Evolutionary conservation across 768 basidiomycete genomes (phyloP), one percentile per base, ranked within the genome.

Genomic region (Auricularia cornea): DNA sequence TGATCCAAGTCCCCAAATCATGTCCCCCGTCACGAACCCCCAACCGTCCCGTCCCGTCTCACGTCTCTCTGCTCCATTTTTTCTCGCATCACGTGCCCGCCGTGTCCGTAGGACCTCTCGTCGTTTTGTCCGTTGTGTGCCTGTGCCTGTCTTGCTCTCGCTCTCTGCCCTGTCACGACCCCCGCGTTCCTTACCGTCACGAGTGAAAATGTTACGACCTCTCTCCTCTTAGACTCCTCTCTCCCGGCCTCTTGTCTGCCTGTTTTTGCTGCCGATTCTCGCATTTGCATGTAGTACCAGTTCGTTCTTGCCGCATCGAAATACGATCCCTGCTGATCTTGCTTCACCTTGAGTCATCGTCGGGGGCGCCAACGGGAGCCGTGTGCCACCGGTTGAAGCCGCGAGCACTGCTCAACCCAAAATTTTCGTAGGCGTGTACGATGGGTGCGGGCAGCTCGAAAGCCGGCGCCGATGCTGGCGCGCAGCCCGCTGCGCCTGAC

Each of bases 401-500:
- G 54, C 16, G 28, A 26, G 26, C 23, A 12, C 6, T 48, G 23
- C 28, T 28, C 26, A 14, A 10, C 30, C 11, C 28, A 30, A 26
- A 16, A 29, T 30, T 26, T 30, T 57, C 54, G 16, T 30, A 3
- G 11, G 26, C 28, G 20, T 10, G 54, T 6, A 8, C 23, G 0
- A 57, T 57, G 54, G 54, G 54, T 26, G 54, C 54, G 54, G 26
- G 26, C 8, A 20, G 54, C 54, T 57, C 54, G 54, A 31, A 31
- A 26, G 6, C 28, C 26, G 54, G 54, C 28, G 14, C 26, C 51
- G 51, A 23, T 8, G 10, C 20, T 26, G 30, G 11, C 30, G 28
- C 54, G 54, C 28, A 38, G 54, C 54, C 23, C 28, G 54, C 54
- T 26, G 54, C 30, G 28, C 54, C 54, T 6, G 88, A 95, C 71